Evolutionary conservation across 2,329 filamentous ascomycete genomes (phyloP), one percentile per base, ranked within the genome.

Genomic region (Penicillium oxalicum): DNA sequence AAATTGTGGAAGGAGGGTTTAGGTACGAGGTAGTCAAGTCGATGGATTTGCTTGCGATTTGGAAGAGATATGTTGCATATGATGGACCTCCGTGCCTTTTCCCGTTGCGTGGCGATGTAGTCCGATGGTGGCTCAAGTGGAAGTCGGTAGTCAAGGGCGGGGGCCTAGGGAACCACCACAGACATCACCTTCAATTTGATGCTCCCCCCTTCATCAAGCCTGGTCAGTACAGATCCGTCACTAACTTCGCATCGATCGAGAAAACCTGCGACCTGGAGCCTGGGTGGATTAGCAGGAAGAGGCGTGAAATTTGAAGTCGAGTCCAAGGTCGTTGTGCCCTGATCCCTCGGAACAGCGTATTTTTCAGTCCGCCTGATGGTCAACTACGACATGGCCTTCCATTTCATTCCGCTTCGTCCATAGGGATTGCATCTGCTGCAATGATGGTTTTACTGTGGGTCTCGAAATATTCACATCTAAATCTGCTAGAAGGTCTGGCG

Each of bases 291-390:
- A 49, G 40, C 38, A 44, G 48, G 50, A 45, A 43, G 46, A 48
- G 48, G 40, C 36, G 48, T 48, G 46, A 48, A 34, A 44, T 34
- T 44, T 32, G 42, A 50, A 38, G 49, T 41, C 24, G 45, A 38
- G 29, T 45, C 48, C 45, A 50, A 49, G 34, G 26, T 40, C 49
- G 47, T 49, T 51, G 45, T 48, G 49, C 52, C 50, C 55, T 52
- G 49, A 53, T 59, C 51, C 54, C 50, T 55, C 56, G 52, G 50
- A 42, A 53, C 51, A 48, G 64, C 64, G 63, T 65, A 65, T 61
- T 64, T 66, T 51, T 65, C 61, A 65, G 61, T 62, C 65, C 62
- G 61, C 47, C 41, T 9, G 24, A n/a, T 7, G 9, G 9, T 49
- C 29, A 13, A 49, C 40, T 49, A 49, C 46, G 46, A 39, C 41